Conservation (phyloP, 371 early-diverging fungal species). For the Globomyces sp. region DNA sequence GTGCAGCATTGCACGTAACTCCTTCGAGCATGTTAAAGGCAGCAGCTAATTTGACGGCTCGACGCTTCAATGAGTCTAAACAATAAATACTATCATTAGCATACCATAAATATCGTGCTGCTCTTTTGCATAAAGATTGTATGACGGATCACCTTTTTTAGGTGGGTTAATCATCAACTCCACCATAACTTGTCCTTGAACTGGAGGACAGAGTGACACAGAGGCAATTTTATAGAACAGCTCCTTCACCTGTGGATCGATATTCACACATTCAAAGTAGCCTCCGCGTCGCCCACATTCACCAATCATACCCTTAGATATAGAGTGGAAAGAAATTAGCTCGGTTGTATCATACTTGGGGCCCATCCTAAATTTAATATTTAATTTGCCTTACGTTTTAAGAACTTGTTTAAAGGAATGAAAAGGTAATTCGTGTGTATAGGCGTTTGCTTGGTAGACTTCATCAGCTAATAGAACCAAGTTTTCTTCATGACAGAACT, state of each 20-base stretch:
- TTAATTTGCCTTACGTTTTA: conserved; percentile 4
- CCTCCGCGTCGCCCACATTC: conserved; percentile 98
- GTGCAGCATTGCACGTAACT: conserved; percentile 82
- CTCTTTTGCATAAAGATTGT: conserved; percentile 73
- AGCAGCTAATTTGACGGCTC: conserved; percentile 70
- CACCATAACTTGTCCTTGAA: conserved; percentile 58
- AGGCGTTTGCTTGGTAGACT: conserved; percentile 96
- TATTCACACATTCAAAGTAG: conserved; percentile 85
- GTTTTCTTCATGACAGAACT: conserved; percentile 79
- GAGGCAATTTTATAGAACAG: conserved; percentile 93
- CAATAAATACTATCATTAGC: neutral
- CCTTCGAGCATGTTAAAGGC: conserved; percentile 84
- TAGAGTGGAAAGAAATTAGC: conserved; percentile 93
- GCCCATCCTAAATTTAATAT: conserved; percentile 49
- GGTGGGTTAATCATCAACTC: conserved; percentile 97
- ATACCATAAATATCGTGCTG: conserved; percentile 65
- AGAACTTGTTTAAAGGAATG: conserved; percentile 92
- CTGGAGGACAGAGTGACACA: conserved; percentile 85
- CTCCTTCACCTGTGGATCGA: conserved; percentile 71
- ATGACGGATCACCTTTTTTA: conserved; percentile 71
- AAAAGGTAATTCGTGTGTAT: conserved; percentile 77
- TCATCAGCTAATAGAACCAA: conserved; percentile 94
- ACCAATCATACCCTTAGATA: conserved; percentile 97
- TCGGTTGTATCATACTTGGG: conserved; percentile 64
- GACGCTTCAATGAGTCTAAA: conserved; percentile 68